Conservation (phyloP, 2,329 filamentous ascomycete species). For the Fusarium sp. region DNA sequence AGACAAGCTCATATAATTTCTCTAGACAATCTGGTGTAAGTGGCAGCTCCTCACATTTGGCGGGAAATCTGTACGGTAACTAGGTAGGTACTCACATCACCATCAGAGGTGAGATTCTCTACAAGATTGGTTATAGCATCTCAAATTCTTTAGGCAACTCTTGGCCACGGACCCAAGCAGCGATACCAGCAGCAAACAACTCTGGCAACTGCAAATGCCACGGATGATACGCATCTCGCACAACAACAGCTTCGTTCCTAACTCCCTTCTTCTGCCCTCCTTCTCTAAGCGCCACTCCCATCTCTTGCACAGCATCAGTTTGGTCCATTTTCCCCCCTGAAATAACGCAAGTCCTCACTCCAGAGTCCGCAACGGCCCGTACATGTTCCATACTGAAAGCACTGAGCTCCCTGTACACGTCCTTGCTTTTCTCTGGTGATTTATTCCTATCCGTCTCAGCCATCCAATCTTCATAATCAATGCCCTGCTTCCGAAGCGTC, state of each 20-base stretch:
- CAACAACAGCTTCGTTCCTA: constrained; percentile 20
- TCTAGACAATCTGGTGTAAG: no score
- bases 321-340: constrained; percentile 32
- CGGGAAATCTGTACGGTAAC: no score
- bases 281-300: constrained; percentile 6
- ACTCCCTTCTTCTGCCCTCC: neutral
- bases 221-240: constrained; percentile 24
- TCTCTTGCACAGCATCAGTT: constrained; percentile 8
- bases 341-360: constrained; percentile 23
- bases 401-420: constrained; percentile 4
- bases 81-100: no score
- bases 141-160: constrained; percentile 15
- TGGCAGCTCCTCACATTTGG: no score
- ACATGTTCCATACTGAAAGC: constrained; percentile 10
- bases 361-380: constrained; percentile 9
- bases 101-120: no score
- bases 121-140: neutral
- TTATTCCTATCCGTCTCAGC: constrained; percentile 12
- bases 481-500: constrained; percentile 13
- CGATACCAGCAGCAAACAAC: constrained; percentile 24
- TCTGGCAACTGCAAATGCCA: constrained; percentile 33
- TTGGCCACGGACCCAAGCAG: constrained; percentile 7
- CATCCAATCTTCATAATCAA: constrained; percentile 26
- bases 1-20: no score
- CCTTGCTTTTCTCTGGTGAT: constrained; percentile 7